Percentiles rank a stretch among this genome's conserved stretches.
Conservation (phyloP, 139 green algal genomes). For the Tetradesmus lagerheimii region DNA sequence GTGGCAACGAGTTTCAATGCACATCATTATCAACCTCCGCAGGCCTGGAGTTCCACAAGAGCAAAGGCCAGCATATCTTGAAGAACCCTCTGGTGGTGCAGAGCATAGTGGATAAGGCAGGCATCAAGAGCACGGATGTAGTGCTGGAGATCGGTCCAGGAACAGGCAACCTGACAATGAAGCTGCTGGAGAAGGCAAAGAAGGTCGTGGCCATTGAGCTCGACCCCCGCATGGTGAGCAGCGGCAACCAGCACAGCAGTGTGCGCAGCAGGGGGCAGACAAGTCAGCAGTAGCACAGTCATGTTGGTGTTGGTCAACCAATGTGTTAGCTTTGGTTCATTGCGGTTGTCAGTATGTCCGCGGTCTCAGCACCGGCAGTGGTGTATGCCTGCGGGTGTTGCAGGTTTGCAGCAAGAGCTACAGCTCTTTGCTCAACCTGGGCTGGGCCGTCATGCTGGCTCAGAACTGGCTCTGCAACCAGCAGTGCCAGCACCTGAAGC, state of each 20-base stretch:
- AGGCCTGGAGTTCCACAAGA: conserved; percentile 99
- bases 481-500: background rate
- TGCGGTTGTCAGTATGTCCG: too few relatives aligned
- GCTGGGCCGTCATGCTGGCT: too few relatives aligned
- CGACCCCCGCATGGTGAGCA: conserved; percentile 95
- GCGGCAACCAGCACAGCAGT: background rate
- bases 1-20: background rate
- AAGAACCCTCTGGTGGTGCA: conserved; percentile 98
- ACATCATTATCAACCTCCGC: background rate
- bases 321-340: too few relatives aligned
- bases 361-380: background rate
- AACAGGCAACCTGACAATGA: conserved; percentile 98
- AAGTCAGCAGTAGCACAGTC: background rate
- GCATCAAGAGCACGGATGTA: conserved; percentile 97
- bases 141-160: conserved; percentile 99
- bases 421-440: background rate
- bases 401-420: background rate
- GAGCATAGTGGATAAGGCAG: conserved; percentile 96
- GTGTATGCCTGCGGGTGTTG: too few relatives aligned
- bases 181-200: conserved; percentile 96
- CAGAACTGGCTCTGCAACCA: background rate
- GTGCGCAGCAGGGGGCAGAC: background rate
- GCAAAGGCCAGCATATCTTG: conserved; percentile 99
- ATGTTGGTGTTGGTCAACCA: too few relatives aligned
- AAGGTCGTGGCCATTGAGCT: conserved; percentile 97